These are phyloP conservation scores for Colletotrichum sp. DNA, from an alignment of 2,329 filamentous ascomycete species.

Conservation along the genomic window DNA sequence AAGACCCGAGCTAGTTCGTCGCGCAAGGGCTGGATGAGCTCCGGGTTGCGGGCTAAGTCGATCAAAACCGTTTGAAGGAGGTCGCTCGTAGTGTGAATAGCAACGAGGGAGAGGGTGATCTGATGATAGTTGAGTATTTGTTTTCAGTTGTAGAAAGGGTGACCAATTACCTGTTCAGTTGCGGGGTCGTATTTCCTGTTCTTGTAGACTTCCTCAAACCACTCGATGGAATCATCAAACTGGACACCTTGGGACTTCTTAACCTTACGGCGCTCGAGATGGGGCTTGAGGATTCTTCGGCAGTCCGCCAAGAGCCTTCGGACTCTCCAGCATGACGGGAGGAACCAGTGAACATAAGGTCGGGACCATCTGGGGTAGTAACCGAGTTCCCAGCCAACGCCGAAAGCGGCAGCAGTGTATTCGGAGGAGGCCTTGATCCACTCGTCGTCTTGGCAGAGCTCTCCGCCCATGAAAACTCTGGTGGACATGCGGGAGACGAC, in stretches of 20 bases:
- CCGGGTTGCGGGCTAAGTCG: slow-evolving; percentile 23
- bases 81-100: slow-evolving; percentile 28
- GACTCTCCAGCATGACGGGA: slow-evolving; percentile 19
- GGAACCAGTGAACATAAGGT: slow-evolving; percentile 22
- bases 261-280: slow-evolving; percentile 10
- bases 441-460: slow-evolving; percentile 9
- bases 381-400: background rate
- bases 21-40: slow-evolving; percentile 24
- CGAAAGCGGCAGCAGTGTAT: slow-evolving; percentile 5
- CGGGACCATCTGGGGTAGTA: slow-evolving; percentile 21
- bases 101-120: slow-evolving; percentile 24
- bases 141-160: too few relatives aligned
- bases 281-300: slow-evolving; percentile 14
- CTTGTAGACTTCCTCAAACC: slow-evolving; percentile 11
- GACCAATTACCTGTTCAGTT: background rate
- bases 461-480: slow-evolving; percentile 23
- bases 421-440: slow-evolving; percentile 20
- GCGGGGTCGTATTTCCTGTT: slow-evolving; percentile 11
- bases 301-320: background rate
- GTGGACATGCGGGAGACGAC: slow-evolving; percentile 23
- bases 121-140: too few relatives aligned
- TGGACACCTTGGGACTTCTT: background rate
- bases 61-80: slow-evolving; percentile 23
- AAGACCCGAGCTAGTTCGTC: slow-evolving; percentile 26
- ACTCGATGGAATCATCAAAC: slow-evolving; percentile 26